These are phyloP conservation scores for Ganoderma lucidum DNA, from an alignment of 1,284 basidiomycete species.

Conservation along the genomic window DNA sequence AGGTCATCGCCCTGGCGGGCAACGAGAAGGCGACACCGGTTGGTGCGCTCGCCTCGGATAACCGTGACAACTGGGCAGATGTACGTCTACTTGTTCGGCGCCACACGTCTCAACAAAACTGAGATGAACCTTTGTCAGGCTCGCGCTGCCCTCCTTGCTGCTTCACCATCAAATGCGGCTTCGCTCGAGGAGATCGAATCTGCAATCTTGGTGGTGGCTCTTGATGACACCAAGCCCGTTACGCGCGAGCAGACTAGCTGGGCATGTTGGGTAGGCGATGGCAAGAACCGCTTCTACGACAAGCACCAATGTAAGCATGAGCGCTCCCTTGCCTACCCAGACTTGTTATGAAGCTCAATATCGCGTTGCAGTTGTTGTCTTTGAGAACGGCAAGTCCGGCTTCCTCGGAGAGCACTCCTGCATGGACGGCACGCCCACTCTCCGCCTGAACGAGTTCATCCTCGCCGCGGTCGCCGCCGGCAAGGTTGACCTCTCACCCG, in stretches of 20 bases:
- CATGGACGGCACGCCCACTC: slow-evolving; percentile 96
- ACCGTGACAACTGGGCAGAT: slow-evolving; percentile 92
- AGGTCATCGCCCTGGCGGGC: slow-evolving; percentile 78
- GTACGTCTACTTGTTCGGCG: slow-evolving; percentile 46
- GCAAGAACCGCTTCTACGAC: slow-evolving; percentile 95
- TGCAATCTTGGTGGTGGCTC: slow-evolving; percentile 86
- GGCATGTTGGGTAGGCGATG: slow-evolving; percentile 92
- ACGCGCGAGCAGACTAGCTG: slow-evolving; percentile 88
- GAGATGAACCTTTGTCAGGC: slow-evolving; percentile 48
- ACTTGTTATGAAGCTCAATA: slow-evolving; percentile 4
- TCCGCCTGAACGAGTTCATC: slow-evolving; percentile 95
- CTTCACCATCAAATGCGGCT: slow-evolving; percentile 71
- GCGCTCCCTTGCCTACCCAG: background rate
- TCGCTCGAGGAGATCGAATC: slow-evolving; percentile 87
- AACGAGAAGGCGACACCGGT: slow-evolving; percentile 66
- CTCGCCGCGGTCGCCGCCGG: slow-evolving; percentile 81
- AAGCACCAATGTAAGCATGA: slow-evolving; percentile 87
- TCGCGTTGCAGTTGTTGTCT: slow-evolving; percentile 78
- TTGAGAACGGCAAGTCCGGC: slow-evolving; percentile 92
- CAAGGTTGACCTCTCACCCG: slow-evolving; percentile 76
- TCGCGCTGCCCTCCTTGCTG: slow-evolving; percentile 70
- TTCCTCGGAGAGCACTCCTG: slow-evolving; percentile 93
- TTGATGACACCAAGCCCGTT: slow-evolving; percentile 85
- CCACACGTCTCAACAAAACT: background rate
- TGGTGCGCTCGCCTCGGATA: slow-evolving; percentile 88